Evolutionary conservation across 2,329 filamentous ascomycete genomes (phyloP), one percentile per base, ranked within the genome.

Genomic region (Leptosphaerulina australis): DNA sequence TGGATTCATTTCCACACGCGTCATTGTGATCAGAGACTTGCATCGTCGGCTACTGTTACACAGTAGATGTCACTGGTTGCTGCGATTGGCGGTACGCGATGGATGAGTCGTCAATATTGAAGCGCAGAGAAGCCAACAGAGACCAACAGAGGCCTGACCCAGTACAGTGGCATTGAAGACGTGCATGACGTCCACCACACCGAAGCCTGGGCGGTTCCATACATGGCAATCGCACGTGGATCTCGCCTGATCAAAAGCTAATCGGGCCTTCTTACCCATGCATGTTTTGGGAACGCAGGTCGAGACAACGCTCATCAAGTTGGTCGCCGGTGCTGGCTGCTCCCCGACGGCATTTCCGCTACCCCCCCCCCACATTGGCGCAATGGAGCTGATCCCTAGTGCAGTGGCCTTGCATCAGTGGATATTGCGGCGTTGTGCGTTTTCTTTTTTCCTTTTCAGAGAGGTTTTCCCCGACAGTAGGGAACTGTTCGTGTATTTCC

Each of bases 111-210:
- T 58, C 53, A 56, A 58, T 58, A 55, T 53, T 65, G 47, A 25
- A 51, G 41, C 41, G 41, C 41, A 41, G 36, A 46, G 40, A 33
- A 37, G 41, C 46, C 39, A 39, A 38, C 34, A 53, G 29, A 15
- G 17, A 49, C 34, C 49, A 44, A 28, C 43, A 50, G 50, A 59
- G 54, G 60, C 55, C 54, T 46, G 60, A 63, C 64, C 68, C 67
- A 56, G 56, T 49, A 39, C 46, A 52, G 44, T 66, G 66, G 65
- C 58, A 55, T 49, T 52, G 58, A 59, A 56, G 55, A 53, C 60
- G 48, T 69, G 67, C 67, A 69, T 67, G 61, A 60, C 63, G 62
- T 68, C 58, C 31, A 51, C 36, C 43, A 43, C 41, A 40, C 55
- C 62, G 54, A 60, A 50, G 53, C 30, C 50, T 55, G 59, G 54